Percentiles rank a stretch among this genome's conserved stretches.
Evolutionary conservation across 805 yeast genomes (phyloP).

Genomic region (Candida gorgasii): DNA sequence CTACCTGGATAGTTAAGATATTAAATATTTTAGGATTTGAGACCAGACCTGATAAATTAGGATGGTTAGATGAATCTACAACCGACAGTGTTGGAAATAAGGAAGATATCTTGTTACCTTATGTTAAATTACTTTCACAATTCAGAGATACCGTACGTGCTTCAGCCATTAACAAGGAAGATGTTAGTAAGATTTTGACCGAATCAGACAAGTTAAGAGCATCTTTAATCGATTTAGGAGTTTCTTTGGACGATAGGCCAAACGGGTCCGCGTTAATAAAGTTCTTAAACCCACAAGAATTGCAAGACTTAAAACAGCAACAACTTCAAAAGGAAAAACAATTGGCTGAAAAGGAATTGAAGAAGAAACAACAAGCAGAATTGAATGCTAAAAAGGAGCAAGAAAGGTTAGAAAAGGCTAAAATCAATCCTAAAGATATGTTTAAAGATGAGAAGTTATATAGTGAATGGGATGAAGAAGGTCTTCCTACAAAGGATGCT

Average conservation of each 20-base stretch:
- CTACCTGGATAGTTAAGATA: constrained; percentile 70
- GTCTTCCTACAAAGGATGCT: constrained; percentile 74
- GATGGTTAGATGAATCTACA: constrained; percentile 62
- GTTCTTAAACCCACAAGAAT: constrained; percentile 70
- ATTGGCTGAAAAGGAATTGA: constrained; percentile 59
- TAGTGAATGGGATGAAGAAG: constrained; percentile 80
- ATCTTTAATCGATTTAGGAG: constrained; percentile 72
- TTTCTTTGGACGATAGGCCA: constrained; percentile 85
- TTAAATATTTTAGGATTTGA: constrained; percentile 76
- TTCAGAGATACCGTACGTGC: constrained; percentile 83
- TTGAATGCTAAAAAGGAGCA: constrained; percentile 60
- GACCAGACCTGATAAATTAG: constrained; percentile 65
- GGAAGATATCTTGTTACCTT: constrained; percentile 81
- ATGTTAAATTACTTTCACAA: constrained; percentile 68
- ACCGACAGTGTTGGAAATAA: constrained; percentile 16
- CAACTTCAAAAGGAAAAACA: constrained; percentile 63
- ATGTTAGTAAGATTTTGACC: constrained; percentile 53
- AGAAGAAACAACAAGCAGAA: constrained; percentile 51
- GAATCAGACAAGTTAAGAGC: constrained; percentile 74
- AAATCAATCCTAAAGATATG: constrained; percentile 68
- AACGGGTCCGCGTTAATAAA: constrained; percentile 83
- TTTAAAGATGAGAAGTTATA: constrained; percentile 60
- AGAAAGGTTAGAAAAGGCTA: constrained; percentile 67
- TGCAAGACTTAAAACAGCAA: constrained; percentile 58
- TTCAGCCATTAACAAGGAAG: constrained; percentile 64